Conservation (phyloP, 305 asterid species). For the Solanum hybrid region DNA sequence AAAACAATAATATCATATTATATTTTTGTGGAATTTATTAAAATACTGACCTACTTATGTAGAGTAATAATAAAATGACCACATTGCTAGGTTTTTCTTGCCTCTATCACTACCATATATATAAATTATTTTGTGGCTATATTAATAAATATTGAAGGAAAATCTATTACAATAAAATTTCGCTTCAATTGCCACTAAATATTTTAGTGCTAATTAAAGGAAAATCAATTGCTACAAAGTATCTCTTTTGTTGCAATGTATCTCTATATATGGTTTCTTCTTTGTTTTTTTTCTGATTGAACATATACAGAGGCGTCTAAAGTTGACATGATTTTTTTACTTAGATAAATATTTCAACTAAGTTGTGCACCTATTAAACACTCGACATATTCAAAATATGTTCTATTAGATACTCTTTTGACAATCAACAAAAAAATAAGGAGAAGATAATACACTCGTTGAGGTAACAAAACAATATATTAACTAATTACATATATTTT, state of each 20-base stretch:
- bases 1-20: background rate
- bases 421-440: background rate
- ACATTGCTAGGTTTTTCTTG: background rate
- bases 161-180: background rate
- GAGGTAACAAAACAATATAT: background rate
- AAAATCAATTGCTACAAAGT: background rate
- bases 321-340: background rate
- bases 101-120: background rate
- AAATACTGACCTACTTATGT: background rate
- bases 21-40: background rate
- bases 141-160: too few relatives aligned
- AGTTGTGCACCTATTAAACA: background rate
- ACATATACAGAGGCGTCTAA: too few relatives aligned
- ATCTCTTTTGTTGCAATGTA: background rate
- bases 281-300: background rate
- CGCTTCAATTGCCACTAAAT: background rate
- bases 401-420: background rate
- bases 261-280: background rate
- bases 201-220: background rate
- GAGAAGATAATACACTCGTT: background rate
- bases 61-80: background rate
- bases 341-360: too few relatives aligned
- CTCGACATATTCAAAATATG: too few relatives aligned
- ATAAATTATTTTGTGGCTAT: too few relatives aligned
- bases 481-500: background rate